phyloP scores from a whole-genome alignment of 225 moss, liverwort and hornwort species.

The Pleurozium schreberi region DNA sequence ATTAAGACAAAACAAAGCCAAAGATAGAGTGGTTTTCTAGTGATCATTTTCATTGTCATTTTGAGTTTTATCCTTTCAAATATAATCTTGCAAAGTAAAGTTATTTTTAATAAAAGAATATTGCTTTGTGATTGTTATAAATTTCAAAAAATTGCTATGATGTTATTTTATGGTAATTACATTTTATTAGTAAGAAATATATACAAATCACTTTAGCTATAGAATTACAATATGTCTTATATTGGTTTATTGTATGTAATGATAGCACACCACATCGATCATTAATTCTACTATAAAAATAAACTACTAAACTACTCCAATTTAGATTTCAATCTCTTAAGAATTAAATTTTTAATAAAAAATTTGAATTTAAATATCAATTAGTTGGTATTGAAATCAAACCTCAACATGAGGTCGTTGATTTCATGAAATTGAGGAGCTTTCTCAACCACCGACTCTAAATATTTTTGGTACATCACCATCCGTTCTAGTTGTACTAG shows the following conservation, averaged over 20 bases:
- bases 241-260: not conserved
- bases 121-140: not conserved
- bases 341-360: not conserved
- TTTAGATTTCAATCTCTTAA: not conserved
- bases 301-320: not conserved
- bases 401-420: conserved; percentile 73
- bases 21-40: not conserved
- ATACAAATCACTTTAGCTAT: too few species aligned
- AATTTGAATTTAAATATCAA: too few species aligned
- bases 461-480: conserved; percentile 60
- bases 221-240: too few species aligned
- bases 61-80: not conserved
- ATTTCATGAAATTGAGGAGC: conserved; percentile 70
- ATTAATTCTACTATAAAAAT: not conserved
- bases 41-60: not conserved
- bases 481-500: conserved; percentile 42
- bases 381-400: not conserved
- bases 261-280: not conserved
- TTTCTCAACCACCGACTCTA: conserved; percentile 48
- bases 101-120: not conserved
- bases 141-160: not conserved
- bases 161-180: not conserved
- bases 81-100: too few species aligned
- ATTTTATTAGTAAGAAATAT: not conserved
- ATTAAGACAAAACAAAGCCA: not conserved